These are phyloP conservation scores for Trichocladium uniseriatum DNA, from an alignment of 495 filamentous ascomycete genomes.

Conservation along the genomic window DNA sequence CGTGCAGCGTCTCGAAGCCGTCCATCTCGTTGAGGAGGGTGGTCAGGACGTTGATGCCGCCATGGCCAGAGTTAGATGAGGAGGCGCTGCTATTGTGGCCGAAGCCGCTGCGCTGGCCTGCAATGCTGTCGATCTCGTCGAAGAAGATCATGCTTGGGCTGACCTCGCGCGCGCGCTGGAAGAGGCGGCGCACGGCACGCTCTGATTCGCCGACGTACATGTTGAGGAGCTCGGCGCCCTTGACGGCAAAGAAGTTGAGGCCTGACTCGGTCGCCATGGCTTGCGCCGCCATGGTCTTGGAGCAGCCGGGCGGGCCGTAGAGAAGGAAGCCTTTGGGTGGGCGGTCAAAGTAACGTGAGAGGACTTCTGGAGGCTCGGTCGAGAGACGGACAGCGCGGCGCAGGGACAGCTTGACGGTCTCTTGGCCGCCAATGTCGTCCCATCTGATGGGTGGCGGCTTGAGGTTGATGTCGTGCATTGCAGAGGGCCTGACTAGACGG, in stretches of 20 bases:
- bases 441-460: slow-evolving; percentile 80
- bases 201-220: slow-evolving; percentile 99
- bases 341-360: slow-evolving; percentile 39
- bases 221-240: slow-evolving; percentile 89
- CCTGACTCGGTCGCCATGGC: slow-evolving; percentile 87
- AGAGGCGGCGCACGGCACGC: slow-evolving; percentile 76
- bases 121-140: slow-evolving; percentile 94
- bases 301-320: slow-evolving; percentile 92
- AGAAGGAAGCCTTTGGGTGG: slow-evolving; percentile 77
- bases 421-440: slow-evolving; percentile 85
- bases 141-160: slow-evolving; percentile 95
- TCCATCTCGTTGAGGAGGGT: slow-evolving; percentile 95
- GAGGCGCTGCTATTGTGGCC: slow-evolving; percentile 6
- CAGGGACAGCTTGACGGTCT: slow-evolving; percentile 59
- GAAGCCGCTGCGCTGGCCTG: slow-evolving; percentile 53
- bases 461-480: slow-evolving; percentile 84
- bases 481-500: slow-evolving; percentile 55
- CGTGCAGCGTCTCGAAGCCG: slow-evolving; percentile 75
- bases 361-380: slow-evolving; percentile 44
- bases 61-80: slow-evolving; percentile 14
- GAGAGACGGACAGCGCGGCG: slow-evolving; percentile 28
- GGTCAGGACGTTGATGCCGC: slow-evolving; percentile 73
- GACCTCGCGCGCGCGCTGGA: slow-evolving; percentile 76
- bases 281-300: slow-evolving; percentile 88
- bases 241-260: slow-evolving; percentile 91